Conservation (phyloP, 805 yeast species). For the Starmera amethionina region DNA sequence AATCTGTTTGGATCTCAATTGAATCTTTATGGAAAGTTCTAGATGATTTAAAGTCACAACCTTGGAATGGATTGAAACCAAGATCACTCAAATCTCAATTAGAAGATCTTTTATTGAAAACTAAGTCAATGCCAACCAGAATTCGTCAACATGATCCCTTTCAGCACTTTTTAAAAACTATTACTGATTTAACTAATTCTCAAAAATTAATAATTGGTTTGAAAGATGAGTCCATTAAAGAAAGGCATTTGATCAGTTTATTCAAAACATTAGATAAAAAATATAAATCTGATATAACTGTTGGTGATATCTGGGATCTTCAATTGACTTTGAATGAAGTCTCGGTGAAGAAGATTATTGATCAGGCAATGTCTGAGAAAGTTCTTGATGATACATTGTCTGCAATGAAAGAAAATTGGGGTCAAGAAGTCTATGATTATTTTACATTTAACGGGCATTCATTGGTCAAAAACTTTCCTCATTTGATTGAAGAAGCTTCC, state of each 20-base stretch:
- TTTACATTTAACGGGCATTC: conserved; percentile 43
- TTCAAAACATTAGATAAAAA: conserved; percentile 23
- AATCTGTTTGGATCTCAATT: conserved; percentile 55
- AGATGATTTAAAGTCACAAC: conserved; percentile 27
- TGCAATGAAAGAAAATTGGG: conserved; percentile 50
- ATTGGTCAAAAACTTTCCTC: conserved; percentile 62
- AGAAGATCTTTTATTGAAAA: conserved; percentile 36
- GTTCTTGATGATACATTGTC: conserved; percentile 48
- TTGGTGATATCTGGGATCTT: conserved; percentile 48
- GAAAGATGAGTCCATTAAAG: conserved; percentile 45
- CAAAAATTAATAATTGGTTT: conserved; percentile 30
- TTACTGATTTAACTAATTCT: conserved; percentile 24
- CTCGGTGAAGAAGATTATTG: conserved; percentile 37
- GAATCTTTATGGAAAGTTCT: conserved; percentile 39
- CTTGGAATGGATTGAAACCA: conserved; percentile 43
- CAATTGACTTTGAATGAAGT: conserved; percentile 35
- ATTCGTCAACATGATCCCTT: conserved; percentile 64
- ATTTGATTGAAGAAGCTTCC: conserved; percentile 43
- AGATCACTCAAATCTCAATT: conserved; percentile 35
- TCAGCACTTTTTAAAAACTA: conserved; percentile 38
- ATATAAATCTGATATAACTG: conserved; percentile 3
- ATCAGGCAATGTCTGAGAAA: conserved; percentile 65
- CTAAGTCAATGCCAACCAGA: conserved; percentile 45
- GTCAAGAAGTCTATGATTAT: conserved; percentile 35
- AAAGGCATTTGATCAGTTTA: conserved; percentile 57